Base-by-base conservation (phyloP, 257 asterid genomes). In the Jacaranda copaia region DNA sequence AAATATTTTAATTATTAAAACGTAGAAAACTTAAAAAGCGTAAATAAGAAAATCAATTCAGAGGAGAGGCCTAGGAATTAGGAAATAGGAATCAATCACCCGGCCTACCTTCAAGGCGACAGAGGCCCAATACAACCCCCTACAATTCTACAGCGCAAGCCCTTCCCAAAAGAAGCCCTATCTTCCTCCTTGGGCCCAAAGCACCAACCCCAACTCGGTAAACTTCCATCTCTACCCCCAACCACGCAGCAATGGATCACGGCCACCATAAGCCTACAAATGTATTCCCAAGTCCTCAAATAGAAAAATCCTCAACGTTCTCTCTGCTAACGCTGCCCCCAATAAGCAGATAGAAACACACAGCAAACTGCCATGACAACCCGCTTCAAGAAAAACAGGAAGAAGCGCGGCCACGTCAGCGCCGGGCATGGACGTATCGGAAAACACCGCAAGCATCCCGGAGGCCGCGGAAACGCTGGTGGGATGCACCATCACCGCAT, bases 401-500 rank as follows among this genome's bases (percentile, higher is more conserved):
- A 80, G 73, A 80, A 80, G 73, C 66, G 80, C 15, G 84, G 80
- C 36, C 81, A 75, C 74, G 84, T 80, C 8, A 80, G 84, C 80
- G 84, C 84, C 56, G 83, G 74, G 36, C 80, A 66, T 38, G 74
- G 80, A 16, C 74, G 73, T 5, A 75, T 64, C 66, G 73, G 73
- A 3, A 79, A 80, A 42, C 80, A 74, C 77, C 73, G 77, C 59
- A 80, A 80, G 70, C 83, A 80, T 3, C 83, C 80, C 43, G 79
- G 83, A 2, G 83, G 84, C 1, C 77, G 84, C 10, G 84, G 80
- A 62, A 80, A 80, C 70, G 84, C 80, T 60, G 80, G 83, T 3
- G 83, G 83, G 1, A 79, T 79, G 80, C 83, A 75, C 56, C 84
- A 80, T 80, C 84, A 81, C 75, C 84, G 84, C 57, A 81, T 81